phyloP scores from a whole-genome alignment of 306 rosid species.

The Corylus heterophylla region DNA sequence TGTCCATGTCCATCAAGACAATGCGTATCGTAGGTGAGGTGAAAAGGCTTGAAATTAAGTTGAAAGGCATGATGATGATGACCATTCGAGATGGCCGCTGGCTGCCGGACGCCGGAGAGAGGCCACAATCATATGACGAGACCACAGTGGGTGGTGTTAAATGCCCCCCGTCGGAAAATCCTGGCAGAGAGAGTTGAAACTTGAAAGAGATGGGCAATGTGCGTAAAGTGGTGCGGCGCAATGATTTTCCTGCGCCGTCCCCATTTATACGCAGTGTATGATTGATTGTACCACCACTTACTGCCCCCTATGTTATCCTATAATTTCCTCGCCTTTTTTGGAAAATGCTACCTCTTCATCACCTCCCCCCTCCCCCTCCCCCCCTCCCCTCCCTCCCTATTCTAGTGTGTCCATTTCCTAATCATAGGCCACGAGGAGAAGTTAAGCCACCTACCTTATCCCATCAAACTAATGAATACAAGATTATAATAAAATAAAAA shows the following conservation, averaged over 20 bases:
- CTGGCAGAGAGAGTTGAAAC: too few relatives aligned
- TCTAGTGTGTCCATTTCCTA: neutral
- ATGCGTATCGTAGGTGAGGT: neutral
- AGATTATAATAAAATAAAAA: too few relatives aligned
- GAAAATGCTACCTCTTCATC: too few relatives aligned
- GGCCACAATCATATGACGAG: slow-evolving; percentile 6
- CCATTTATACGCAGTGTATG: neutral
- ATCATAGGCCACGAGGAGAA: neutral
- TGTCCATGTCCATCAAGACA: too few relatives aligned
- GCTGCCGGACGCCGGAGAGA: neutral
- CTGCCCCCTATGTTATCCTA: neutral
- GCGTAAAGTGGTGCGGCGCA: slow-evolving; percentile 14
- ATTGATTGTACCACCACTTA: neutral
- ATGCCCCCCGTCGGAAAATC: neutral
- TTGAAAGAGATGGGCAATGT: neutral
- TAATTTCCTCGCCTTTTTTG: neutral
- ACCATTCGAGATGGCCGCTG: neutral
- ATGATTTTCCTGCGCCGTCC: slow-evolving; percentile 13
- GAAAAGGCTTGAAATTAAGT: neutral
- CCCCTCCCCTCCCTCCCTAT: too few relatives aligned
- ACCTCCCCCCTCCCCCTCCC: too few relatives aligned
- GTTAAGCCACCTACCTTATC: too few relatives aligned
- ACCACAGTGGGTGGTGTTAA: neutral
- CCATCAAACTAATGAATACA: too few relatives aligned
- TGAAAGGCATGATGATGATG: neutral